phyloP scores from a whole-genome alignment of 495 filamentous ascomycete genomes.

The Daldinia concentrica region DNA sequence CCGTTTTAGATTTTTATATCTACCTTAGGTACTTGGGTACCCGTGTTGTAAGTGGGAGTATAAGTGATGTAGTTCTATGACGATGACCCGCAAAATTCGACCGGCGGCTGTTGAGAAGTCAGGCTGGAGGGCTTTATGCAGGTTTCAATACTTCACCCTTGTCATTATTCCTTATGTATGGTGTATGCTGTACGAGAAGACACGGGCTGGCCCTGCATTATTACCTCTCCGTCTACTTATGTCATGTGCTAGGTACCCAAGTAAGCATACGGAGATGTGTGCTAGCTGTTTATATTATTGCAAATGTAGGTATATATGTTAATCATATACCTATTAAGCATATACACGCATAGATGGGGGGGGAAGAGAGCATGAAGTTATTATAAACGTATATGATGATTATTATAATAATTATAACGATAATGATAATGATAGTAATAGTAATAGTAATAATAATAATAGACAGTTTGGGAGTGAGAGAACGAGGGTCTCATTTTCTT shows the following conservation, averaged over 20 bases:
- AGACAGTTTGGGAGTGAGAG: too few relatives aligned
- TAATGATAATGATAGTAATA: too few relatives aligned
- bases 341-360: neutral
- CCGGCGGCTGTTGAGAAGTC: neutral
- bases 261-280: too few relatives aligned
- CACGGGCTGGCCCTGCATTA: neutral
- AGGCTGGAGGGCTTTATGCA: constrained; percentile 3
- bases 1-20: constrained; percentile 1
- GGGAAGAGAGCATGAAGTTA: too few relatives aligned
- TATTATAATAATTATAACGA: too few relatives aligned
- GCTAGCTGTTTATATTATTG: too few relatives aligned
- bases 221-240: neutral
- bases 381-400: neutral
- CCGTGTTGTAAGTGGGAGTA: too few relatives aligned
- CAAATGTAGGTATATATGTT: too few relatives aligned
- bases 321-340: too few relatives aligned
- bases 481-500: neutral
- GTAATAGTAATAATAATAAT: too few relatives aligned
- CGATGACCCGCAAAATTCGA: neutral
- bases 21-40: neutral
- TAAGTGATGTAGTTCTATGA: constrained; percentile 4
- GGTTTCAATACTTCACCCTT: neutral
- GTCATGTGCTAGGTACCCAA: neutral
- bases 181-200: neutral
- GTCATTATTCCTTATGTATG: neutral